Evolutionary conservation across 2,329 filamentous ascomycete genomes (phyloP).

Genomic region (Akanthomyces dipterigenus): DNA sequence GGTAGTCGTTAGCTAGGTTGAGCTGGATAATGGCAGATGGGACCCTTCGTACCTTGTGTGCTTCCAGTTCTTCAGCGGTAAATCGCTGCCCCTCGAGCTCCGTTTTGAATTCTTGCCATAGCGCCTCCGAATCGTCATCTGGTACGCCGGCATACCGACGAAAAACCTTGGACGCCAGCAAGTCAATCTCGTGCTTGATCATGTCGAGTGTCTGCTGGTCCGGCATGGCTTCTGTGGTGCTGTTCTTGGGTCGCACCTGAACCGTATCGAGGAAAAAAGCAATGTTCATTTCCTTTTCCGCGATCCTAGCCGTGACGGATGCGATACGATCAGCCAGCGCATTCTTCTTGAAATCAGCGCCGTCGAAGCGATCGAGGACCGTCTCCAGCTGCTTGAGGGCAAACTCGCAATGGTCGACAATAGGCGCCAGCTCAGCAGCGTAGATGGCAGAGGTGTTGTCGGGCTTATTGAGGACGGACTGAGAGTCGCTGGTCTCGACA

Average conservation of each 20-base stretch:
- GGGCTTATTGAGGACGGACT: conserved; percentile 45
- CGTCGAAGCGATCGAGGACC: conserved; percentile 42
- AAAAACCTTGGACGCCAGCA: conserved; percentile 46
- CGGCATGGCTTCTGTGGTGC: conserved; percentile 27
- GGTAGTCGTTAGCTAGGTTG: conserved; percentile 15
- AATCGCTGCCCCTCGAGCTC: conserved; percentile 54
- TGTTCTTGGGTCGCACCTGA: conserved; percentile 43
- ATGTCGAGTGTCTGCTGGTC: conserved; percentile 39
- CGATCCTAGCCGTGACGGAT: conserved; percentile 39
- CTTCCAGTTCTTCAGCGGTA: conserved; percentile 44
- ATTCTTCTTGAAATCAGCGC: conserved; percentile 23
- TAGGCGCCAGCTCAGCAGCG: conserved; percentile 40
- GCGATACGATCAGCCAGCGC: conserved; percentile 32
- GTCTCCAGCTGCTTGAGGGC: conserved; percentile 48
- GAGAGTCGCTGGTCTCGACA: conserved; percentile 48
- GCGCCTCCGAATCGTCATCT: conserved; percentile 40
- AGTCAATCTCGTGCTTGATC: conserved; percentile 56
- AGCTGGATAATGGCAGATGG: conserved; percentile 1
- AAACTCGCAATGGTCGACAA: conserved; percentile 50
- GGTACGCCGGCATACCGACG: conserved; percentile 33
- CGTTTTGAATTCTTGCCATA: conserved; percentile 53
- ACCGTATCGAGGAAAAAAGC: conserved; percentile 52
- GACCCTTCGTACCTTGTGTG: conserved; percentile 57
- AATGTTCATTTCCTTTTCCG: conserved; percentile 45
- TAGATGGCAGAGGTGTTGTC: conserved; percentile 35